Conservation (phyloP, 2,329 filamentous ascomycete genomes). For the Fusarium protoensiforme region DNA sequence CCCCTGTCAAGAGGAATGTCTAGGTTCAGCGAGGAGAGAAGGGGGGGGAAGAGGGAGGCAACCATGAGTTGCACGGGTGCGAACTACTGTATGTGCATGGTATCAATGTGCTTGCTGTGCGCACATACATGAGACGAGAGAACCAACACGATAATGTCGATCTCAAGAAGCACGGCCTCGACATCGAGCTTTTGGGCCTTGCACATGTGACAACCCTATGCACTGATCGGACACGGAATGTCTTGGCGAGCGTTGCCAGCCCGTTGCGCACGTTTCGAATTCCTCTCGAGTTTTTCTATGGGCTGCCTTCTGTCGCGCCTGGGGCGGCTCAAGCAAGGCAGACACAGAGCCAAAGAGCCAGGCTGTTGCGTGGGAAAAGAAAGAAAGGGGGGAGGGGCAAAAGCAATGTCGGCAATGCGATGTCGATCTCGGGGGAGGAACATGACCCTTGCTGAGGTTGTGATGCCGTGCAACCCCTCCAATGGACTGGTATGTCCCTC, state of each 20-base stretch:
- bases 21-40: neutral
- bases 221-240: neutral
- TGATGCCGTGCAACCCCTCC: slow-evolving; percentile 11
- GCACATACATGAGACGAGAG: neutral
- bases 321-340: neutral
- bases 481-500: slow-evolving; percentile 11
- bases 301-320: neutral
- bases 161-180: neutral
- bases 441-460: slow-evolving; percentile 16
- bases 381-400: slow-evolving; percentile 6
- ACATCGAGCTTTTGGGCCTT: neutral
- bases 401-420: slow-evolving; percentile 21
- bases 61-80: neutral
- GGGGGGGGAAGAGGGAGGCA: neutral
- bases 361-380: slow-evolving; percentile 11
- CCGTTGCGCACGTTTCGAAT: slow-evolving; percentile 1
- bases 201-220: neutral
- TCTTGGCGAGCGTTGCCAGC: neutral
- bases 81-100: neutral
- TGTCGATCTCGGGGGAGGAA: slow-evolving; percentile 23
- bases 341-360: neutral
- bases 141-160: neutral
- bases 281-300: neutral
- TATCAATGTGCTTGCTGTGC: neutral
- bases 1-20: neutral